Conservation (phyloP, 1,139 yeast species). For the Lizanozyma gosingica region DNA sequence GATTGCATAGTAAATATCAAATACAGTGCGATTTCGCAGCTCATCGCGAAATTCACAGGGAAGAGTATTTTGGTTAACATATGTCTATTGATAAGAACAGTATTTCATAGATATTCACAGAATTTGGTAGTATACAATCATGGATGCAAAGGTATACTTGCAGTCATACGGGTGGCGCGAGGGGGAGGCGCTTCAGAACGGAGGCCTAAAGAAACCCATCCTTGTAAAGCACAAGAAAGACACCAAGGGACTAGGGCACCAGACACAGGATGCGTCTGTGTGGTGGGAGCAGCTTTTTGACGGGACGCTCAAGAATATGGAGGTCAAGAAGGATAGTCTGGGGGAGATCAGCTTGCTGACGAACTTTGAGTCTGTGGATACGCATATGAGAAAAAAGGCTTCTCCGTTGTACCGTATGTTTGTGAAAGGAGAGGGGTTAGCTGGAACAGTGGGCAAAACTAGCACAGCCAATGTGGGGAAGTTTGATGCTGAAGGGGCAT, state of each 20-base stretch:
- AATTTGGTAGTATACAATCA: too few relatives aligned
- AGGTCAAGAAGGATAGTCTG: conserved; percentile 38
- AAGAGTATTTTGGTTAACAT: too few relatives aligned
- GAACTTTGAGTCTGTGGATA: conserved; percentile 15
- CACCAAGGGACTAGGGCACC: conserved; percentile 80
- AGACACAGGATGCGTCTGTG: conserved; percentile 61
- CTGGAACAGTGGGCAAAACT: conserved; percentile 58
- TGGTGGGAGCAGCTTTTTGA: conserved; percentile 98
- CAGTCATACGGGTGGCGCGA: conserved; percentile 84
- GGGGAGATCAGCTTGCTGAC: conserved; percentile 8
- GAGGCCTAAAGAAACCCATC: conserved; percentile 80
- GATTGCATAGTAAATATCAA: too few relatives aligned
- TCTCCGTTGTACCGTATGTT: conserved; percentile 69
- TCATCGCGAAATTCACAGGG: too few relatives aligned
- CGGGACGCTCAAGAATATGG: conserved; percentile 76
- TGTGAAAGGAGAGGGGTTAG: conserved; percentile 76
- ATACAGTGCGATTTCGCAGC: too few relatives aligned
- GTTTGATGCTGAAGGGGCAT: conserved; percentile 10
- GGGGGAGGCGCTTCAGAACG: conserved; percentile 74
- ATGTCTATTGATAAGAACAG: too few relatives aligned
- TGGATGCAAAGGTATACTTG: conserved; percentile 73
- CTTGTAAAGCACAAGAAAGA: conserved; percentile 86
- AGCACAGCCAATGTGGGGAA: conserved; percentile 5
- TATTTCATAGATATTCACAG: too few relatives aligned
- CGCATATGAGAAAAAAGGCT: conserved; percentile 39